These are phyloP conservation scores for Stagonosporopsis cucurbitacearum DNA, from an alignment of 2,329 filamentous ascomycete species.

Conservation along the genomic window DNA sequence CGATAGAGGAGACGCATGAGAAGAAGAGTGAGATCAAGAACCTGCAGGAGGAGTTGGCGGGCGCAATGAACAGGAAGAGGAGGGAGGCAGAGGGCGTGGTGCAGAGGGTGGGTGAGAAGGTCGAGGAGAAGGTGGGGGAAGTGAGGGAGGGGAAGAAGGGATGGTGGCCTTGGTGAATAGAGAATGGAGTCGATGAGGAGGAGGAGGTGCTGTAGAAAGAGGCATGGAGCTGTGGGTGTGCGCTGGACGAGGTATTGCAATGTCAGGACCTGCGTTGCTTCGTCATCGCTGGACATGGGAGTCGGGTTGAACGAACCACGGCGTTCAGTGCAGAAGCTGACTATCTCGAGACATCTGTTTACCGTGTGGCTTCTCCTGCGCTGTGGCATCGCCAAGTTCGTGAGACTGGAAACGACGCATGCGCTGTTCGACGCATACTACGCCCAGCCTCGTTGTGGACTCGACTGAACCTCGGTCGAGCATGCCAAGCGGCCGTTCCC, in stretches of 20 bases:
- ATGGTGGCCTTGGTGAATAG: constrained; percentile 36
- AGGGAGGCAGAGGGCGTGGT: constrained; percentile 13
- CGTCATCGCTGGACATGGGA: not conserved
- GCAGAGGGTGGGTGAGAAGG: constrained; percentile 13
- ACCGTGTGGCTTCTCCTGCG: not conserved
- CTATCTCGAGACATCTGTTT: not conserved
- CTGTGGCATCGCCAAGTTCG: not conserved
- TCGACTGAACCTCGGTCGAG: not conserved
- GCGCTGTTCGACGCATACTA: not conserved
- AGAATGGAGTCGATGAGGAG: not conserved
- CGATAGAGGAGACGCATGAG: constrained; percentile 68
- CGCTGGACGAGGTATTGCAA: not conserved
- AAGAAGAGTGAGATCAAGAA: constrained; percentile 45
- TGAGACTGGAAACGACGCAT: not conserved
- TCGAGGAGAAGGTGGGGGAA: constrained; percentile 19
- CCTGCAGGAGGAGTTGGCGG: constrained; percentile 32
- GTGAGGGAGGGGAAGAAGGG: constrained; percentile 28
- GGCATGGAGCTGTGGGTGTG: not conserved
- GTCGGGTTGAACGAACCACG: not conserved
- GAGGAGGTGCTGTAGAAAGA: not conserved
- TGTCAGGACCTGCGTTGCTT: not conserved
- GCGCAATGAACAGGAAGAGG: constrained; percentile 29
- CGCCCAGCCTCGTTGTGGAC: not conserved
- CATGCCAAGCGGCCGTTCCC: not conserved
- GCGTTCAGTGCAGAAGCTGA: not conserved